A percentile compares a stretch with the other conserved stretches of the same genome.
Evolutionary conservation across 257 asterid species (phyloP).

Genomic region (Solanum chiquidenum): DNA sequence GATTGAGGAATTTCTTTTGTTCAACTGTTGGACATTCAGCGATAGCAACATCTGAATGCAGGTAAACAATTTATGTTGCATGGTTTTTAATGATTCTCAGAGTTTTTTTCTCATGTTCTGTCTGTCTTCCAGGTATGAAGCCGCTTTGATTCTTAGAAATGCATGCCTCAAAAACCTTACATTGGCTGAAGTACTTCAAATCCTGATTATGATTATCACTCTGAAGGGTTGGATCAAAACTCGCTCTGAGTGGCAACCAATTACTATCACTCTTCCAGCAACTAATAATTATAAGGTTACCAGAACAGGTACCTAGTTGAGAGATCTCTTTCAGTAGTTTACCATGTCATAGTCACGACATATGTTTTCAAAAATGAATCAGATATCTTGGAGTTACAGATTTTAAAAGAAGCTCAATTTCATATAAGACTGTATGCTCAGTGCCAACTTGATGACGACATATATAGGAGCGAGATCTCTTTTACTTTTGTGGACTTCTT

Average conservation of each 20-base stretch:
- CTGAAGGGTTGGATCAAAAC: slow-evolving; percentile 28
- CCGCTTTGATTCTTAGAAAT: slow-evolving; percentile 32
- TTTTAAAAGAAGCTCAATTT: not conserved
- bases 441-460: not conserved
- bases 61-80: slow-evolving; percentile 12
- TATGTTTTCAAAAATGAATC: not conserved
- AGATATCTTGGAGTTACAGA: not conserved
- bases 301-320: not conserved
- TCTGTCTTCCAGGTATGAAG: slow-evolving; percentile 35
- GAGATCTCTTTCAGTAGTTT: not conserved
- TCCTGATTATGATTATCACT: slow-evolving; percentile 34
- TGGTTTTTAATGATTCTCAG: not conserved
- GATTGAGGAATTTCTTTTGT: slow-evolving; percentile 27
- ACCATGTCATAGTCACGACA: not conserved
- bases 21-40: slow-evolving; percentile 28
- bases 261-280: slow-evolving; percentile 17
- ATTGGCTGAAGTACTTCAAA: slow-evolving; percentile 36
- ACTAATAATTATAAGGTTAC: not conserved
- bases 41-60: slow-evolving; percentile 34
- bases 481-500: not conserved
- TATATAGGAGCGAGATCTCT: not conserved
- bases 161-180: slow-evolving; percentile 26
- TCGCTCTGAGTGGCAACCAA: slow-evolving; percentile 37
- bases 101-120: not conserved
- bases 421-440: not conserved